phyloP scores from a whole-genome alignment of 2,329 filamentous ascomycete species.

The Botrytis galanthina region DNA sequence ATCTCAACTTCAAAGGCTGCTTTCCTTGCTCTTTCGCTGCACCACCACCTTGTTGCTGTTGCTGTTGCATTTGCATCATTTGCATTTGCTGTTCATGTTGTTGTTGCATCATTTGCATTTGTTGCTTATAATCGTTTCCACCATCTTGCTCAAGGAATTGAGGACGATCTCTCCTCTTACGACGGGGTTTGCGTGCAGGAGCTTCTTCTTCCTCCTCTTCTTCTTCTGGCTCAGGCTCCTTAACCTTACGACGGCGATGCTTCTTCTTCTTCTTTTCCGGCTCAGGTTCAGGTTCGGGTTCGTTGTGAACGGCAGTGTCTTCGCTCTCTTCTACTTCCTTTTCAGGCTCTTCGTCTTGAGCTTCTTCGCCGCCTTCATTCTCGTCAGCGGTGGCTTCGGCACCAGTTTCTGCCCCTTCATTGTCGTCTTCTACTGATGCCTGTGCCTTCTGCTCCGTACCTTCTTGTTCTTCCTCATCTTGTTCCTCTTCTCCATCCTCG shows the following conservation, averaged over 20 bases:
- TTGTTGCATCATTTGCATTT: slow-evolving; percentile 19
- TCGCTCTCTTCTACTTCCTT: slow-evolving; percentile 18
- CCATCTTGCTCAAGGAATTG: slow-evolving; percentile 20
- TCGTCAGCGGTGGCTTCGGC: slow-evolving; percentile 19
- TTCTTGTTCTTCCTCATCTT: slow-evolving; percentile 15
- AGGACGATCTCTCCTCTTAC: slow-evolving; percentile 19
- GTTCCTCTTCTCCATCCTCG: slow-evolving; percentile 14
- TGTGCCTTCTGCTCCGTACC: slow-evolving; percentile 10
- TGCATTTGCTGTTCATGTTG: slow-evolving; percentile 21
- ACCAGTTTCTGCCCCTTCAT: slow-evolving; percentile 2
- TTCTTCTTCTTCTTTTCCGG: slow-evolving; percentile 16
- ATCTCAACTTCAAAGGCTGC: slow-evolving; percentile 66
- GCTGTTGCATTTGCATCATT: slow-evolving; percentile 18
- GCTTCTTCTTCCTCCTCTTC: slow-evolving; percentile 15
- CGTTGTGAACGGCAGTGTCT: slow-evolving; percentile 11
- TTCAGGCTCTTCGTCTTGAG: slow-evolving; percentile 8
- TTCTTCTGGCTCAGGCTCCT: slow-evolving; percentile 17
- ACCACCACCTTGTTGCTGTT: slow-evolving; percentile 14
- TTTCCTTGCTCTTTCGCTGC: slow-evolving; percentile 25
- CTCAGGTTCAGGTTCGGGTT: slow-evolving; percentile 11
- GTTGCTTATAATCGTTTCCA: slow-evolving; percentile 11
- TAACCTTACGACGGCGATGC: slow-evolving; percentile 15
- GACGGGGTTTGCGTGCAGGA: slow-evolving; percentile 15
- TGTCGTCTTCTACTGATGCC: slow-evolving; percentile 13
- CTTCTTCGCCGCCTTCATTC: slow-evolving; percentile 15